Percentiles rank a stretch among this genome's conserved stretches.
These are phyloP conservation scores for Syzygium aqueum DNA, from an alignment of 345 rosid species.

Conservation along the genomic window DNA sequence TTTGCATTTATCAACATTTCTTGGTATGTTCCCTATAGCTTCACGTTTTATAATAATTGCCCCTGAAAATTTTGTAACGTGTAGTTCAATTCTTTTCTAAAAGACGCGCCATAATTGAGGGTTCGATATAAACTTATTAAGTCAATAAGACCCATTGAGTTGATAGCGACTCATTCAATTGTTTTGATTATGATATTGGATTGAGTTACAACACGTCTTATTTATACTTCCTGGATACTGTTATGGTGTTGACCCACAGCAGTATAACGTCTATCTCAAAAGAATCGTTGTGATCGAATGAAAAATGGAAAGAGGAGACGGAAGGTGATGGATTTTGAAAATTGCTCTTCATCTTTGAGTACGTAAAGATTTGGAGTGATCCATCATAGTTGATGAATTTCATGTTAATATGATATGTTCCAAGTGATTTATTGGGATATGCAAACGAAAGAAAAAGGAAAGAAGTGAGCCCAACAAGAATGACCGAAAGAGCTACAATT, in stretches of 20 bases:
- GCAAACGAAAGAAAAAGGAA: not conserved
- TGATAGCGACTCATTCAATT: not conserved
- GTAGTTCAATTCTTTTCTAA: not conserved
- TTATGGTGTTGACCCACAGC: not conserved
- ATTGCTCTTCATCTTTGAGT: not conserved
- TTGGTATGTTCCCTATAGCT: not conserved
- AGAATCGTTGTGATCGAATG: not conserved
- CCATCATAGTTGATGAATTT: not conserved
- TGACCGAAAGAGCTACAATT: not conserved
- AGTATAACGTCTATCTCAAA: not conserved
- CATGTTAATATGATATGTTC: not conserved
- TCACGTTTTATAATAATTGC: not conserved
- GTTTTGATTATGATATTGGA: not conserved
- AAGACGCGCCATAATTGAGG: not conserved
- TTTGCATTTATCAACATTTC: not conserved
- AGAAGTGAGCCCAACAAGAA: not conserved
- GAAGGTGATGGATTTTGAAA: not conserved
- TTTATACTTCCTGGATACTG: not conserved
- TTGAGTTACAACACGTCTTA: fast-evolving
- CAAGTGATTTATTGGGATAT: not conserved
- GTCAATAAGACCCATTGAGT: not conserved
- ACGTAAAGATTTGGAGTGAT: not conserved
- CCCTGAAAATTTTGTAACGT: not conserved
- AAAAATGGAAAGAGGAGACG: not conserved
- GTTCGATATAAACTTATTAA: not conserved